These are phyloP conservation scores for Schwanniomyces polymorphus DNA, from an alignment of 805 yeast genomes.

Conservation along the genomic window DNA sequence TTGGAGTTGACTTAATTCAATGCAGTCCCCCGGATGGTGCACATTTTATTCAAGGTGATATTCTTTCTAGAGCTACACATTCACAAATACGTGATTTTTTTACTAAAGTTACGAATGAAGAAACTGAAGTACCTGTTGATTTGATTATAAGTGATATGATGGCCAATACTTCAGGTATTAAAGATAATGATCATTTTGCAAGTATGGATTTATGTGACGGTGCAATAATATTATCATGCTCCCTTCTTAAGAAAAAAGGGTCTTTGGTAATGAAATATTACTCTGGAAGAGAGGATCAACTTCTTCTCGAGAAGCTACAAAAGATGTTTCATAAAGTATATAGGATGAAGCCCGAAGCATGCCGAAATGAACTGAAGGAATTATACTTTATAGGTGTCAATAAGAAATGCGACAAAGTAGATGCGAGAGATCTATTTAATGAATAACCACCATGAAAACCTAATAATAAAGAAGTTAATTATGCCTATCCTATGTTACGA, in stretches of 20 bases:
- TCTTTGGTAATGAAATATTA: constrained; percentile 78
- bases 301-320: constrained; percentile 59
- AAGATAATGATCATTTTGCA: constrained; percentile 75
- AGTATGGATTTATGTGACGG: constrained; percentile 95
- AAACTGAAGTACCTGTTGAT: constrained; percentile 22
- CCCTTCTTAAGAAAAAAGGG: constrained; percentile 71
- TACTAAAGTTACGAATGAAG: constrained; percentile 19
- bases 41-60: constrained; percentile 40
- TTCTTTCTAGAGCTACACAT: constrained; percentile 51
- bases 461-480: neutral
- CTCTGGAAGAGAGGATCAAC: constrained; percentile 75
- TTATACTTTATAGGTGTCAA: constrained; percentile 73
- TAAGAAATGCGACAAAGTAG: constrained; percentile 30
- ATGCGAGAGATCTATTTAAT: neutral
- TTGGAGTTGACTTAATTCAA: constrained; percentile 64
- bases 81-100: constrained; percentile 53
- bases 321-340: constrained; percentile 61
- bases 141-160: constrained; percentile 78
- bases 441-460: neutral
- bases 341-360: constrained; percentile 78
- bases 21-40: constrained; percentile 39
- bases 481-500: neutral
- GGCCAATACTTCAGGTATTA: constrained; percentile 86
- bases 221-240: constrained; percentile 73
- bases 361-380: constrained; percentile 78